Base-by-base conservation (phyloP, 192 early-diverging fungal genomes). In the Umbelopsis vinacea region DNA sequence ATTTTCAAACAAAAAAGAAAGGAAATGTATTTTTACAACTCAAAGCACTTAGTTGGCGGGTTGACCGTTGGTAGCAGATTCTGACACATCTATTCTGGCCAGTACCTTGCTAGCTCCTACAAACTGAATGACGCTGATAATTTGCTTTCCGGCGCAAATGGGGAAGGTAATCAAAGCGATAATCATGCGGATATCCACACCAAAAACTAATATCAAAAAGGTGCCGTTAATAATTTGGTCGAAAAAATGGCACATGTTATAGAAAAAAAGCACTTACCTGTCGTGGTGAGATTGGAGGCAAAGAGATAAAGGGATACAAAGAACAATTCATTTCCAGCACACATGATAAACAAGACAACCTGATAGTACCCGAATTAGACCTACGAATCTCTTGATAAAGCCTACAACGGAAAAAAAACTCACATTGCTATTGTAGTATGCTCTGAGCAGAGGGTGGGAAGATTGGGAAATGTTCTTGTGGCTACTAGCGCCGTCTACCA, bases 41-140 rank as follows among this genome's bases (percentile, higher is more conserved):
- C 33, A 63, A 63, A 37, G 26, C 15, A 14, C 33, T n/a, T 69
- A 63, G 26, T 63, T 63, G 57, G 57, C 26, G 11, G 33, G 24
- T 37, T 2, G 29, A 1, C 57, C 57, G 17, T 63, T 63, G 15
- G 29, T 63, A 35, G 29, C 81, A 40, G 80, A 71, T 66, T 89
- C 88, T 48, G 85, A 82, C 43, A 86, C 67, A 67, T 98, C 97
- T 46, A 89, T 71, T 23, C 76, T 77, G 2, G 92, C 97, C 54
- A 98, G 84, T 19, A 83, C 86, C 71, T 90, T 83, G 74, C 89
- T 89, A 7, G 98, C 96, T 66, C 92, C 93, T 21, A 91, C 86
- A 54, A 99, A 89, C 86, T 99, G 98, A 29, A 99, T 88, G 47
- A 96, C 88, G 77, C 96, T 99, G 80, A 97, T 88, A 50, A 92